Evolutionary conservation across 176 grass and related monocot species (phyloP).

Genomic region (Triticum dicoccoides): DNA sequence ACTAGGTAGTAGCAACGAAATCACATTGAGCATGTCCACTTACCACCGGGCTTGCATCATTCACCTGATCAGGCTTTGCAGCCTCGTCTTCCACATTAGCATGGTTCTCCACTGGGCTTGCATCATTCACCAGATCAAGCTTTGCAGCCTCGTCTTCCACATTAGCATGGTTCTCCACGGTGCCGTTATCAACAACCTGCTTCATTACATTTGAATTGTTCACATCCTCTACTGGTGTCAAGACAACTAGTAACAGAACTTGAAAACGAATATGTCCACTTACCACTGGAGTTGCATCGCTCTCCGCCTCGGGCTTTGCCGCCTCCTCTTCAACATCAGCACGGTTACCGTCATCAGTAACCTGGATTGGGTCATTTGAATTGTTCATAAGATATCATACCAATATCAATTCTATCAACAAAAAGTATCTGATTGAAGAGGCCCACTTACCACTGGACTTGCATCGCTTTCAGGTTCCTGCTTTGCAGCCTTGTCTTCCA

Average conservation of each 20-base stretch:
- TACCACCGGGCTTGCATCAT: neutral
- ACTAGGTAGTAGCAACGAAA: neutral
- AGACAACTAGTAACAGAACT: neutral
- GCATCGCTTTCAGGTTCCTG: neutral
- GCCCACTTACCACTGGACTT: conserved; percentile 28
- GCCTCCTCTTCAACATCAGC: neutral
- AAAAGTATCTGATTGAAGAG: conserved; percentile 4
- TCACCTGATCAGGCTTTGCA: neutral
- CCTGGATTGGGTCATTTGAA: conserved; percentile 11
- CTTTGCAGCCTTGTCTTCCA: neutral
- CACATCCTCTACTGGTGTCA: neutral
- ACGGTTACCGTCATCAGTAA: conserved; percentile 6
- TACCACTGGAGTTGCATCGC: neutral
- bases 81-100: conserved; percentile 4
- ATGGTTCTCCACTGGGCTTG: neutral
- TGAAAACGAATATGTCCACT: neutral
- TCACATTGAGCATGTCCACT: neutral
- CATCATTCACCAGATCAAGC: conserved; percentile 1
- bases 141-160: neutral
- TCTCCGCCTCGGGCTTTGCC: neutral
- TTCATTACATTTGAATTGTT: neutral
- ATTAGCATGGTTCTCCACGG: conserved; percentile 29
- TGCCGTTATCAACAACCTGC: neutral
- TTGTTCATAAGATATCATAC: conserved; percentile 10
- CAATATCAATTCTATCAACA: conserved; percentile 8